Evolutionary conservation across 2,329 filamentous ascomycete genomes (phyloP), one percentile per base, ranked within the genome.

Genomic region (Cyclaneusma minus): DNA sequence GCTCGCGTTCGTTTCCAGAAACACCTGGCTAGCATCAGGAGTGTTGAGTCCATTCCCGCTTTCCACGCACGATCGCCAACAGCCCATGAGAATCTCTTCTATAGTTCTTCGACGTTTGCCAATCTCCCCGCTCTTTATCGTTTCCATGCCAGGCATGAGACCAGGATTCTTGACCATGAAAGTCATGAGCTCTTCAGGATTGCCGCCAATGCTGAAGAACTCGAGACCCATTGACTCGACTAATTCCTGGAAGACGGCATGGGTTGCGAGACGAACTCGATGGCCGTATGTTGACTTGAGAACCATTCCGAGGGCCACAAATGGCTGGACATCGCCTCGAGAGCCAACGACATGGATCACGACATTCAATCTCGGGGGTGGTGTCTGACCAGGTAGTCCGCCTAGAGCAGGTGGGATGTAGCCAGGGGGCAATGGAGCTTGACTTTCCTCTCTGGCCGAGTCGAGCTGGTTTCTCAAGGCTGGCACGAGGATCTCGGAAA

Each of bases 141-240:
- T 73, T 25, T 85, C 75, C 31, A 87, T 68, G 1, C 77, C 77
- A 2, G 83, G 83, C 74, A 91, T 82, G 16, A 92, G 56, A 0
- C 82, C 80, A 0, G 83, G 81, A 38, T 89, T 79, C 50, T 85
- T 85, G 23, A 89, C 82, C 82, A 91, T 91, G 42, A 87, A 91
- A 3, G 82, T 80, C 78, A 83, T 84, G 22, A 83, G 56, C 41
- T 79, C 67, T 2, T 71, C 64, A 2, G 78, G 78, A 44, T 84
- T 75, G 3, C 77, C 78, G n/a, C 77, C 76, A 27, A 83, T 78
- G 34, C 55, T 66, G 48, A 78, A 83, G 48, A 83, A 85, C 40
- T 84, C 79, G 9, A 85, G 60, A 0, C 63, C 74, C 44, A 73
- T 71, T 27, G 78, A 67, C 32, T 71, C 63, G 3, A 84, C 70